A percentile compares a stretch with the other conserved stretches of the same genome.
Conservation (phyloP, 306 rosid species). For the Pyrus pyrifolia region DNA sequence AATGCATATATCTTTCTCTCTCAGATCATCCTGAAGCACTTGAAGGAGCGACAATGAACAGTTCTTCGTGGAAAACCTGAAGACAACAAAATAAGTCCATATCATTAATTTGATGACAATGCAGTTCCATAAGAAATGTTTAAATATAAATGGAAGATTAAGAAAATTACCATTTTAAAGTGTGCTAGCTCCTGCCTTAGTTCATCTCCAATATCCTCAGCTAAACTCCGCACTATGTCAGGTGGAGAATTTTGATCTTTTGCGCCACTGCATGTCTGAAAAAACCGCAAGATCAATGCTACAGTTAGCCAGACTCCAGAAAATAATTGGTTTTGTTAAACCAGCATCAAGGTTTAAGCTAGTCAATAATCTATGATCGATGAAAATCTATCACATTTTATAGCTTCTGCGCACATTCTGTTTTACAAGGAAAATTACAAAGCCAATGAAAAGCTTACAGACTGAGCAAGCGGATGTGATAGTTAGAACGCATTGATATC, state of each 20-base stretch:
- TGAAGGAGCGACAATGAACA: conserved; percentile 2
- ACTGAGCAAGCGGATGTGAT: not conserved
- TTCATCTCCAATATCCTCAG: conserved; percentile 8
- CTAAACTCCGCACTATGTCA: not conserved
- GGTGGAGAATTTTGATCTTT: conserved; percentile 9
- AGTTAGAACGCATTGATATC: not conserved
- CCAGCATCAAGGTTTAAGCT: not conserved
- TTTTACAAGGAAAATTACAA: not conserved
- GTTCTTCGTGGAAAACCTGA: conserved; percentile 18
- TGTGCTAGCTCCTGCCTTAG: conserved; percentile 18
- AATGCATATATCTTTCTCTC: not conserved
- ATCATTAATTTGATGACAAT: not conserved
- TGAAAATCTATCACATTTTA: not conserved
- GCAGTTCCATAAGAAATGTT: not conserved
- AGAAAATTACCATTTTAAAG: conserved; percentile 18
- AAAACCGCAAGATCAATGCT: not conserved
- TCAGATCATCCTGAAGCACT: conserved; percentile 4
- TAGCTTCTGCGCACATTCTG: not conserved
- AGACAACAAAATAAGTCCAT: not conserved
- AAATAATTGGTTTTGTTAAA: not conserved
- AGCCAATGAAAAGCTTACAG: not conserved
- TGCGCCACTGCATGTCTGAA: conserved; percentile 14
- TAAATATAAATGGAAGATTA: not conserved
- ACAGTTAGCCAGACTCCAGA: not conserved
- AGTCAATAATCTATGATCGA: not conserved